phyloP scores from a whole-genome alignment of 2,329 filamentous ascomycete genomes.

The Achaetomium macrosporum region DNA sequence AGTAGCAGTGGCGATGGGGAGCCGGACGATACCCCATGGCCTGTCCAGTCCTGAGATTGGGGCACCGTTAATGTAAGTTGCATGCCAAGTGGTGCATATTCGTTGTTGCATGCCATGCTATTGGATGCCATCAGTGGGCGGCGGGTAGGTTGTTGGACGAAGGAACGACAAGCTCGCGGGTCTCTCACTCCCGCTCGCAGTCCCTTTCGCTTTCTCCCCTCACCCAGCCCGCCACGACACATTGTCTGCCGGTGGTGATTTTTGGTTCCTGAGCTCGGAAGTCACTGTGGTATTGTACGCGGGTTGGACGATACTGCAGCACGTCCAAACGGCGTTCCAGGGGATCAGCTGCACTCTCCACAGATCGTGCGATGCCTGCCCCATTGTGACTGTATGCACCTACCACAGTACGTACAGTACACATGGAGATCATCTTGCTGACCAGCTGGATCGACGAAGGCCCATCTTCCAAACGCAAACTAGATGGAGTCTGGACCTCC shows the following conservation, averaged over 20 bases:
- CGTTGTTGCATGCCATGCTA: background rate
- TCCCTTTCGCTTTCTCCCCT: background rate
- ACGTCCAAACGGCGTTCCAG: too few relatives aligned
- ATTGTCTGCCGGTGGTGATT: background rate
- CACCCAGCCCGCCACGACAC: background rate
- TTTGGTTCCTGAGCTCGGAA: conserved; percentile 4
- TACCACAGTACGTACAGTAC: background rate
- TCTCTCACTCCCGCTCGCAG: background rate
- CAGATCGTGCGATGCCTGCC: conserved; percentile 11
- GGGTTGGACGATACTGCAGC: background rate
- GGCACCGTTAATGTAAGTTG: background rate
- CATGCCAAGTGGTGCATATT: conserved; percentile 3
- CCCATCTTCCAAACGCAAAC: too few relatives aligned
- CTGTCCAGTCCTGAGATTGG: background rate
- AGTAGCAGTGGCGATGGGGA: conserved; percentile 3
- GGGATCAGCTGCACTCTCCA: conserved; percentile 6
- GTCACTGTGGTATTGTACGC: conserved; percentile 4
- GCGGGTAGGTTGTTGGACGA: background rate
- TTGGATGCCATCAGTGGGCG: background rate
- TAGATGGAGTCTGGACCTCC: background rate
- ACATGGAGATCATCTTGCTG: too few relatives aligned
- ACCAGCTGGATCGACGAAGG: too few relatives aligned
- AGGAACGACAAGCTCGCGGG: background rate
- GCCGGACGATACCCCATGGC: too few relatives aligned
- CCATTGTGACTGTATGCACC: conserved; percentile 2